phyloP scores from a whole-genome alignment of 441 rosid genomes.

The Jatropha multifida region DNA sequence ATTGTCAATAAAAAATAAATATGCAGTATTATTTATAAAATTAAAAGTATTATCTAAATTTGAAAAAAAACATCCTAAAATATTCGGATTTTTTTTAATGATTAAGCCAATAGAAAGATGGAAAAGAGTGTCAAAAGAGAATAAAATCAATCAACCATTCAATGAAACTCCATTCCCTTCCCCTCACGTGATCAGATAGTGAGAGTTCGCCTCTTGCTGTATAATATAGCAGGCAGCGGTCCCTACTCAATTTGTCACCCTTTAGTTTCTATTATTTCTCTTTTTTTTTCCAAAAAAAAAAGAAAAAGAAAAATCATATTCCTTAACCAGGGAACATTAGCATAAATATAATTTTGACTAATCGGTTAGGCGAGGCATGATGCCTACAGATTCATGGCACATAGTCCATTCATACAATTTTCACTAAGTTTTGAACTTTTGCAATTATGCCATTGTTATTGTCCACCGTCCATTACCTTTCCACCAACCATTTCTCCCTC shows the following conservation, averaged over 20 bases:
- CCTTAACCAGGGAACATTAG: too few species aligned
- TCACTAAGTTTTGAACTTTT: not conserved
- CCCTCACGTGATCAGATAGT: conserved; percentile 1
- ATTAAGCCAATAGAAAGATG: too few species aligned
- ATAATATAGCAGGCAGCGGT: not conserved
- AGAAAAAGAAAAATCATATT: not conserved
- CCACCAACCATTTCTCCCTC: conserved; percentile 15
- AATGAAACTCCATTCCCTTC: not conserved
- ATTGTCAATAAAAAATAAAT: too few species aligned
- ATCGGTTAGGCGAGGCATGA: conserved; percentile 52
- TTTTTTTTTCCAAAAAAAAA: not conserved
- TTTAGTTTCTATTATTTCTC: not conserved
- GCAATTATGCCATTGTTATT: not conserved
- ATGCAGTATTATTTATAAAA: too few species aligned
- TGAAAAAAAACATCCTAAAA: too few species aligned
- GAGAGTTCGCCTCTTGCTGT: not conserved
- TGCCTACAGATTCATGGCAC: conserved; percentile 57
- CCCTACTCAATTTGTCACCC: not conserved
- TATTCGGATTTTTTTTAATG: too few species aligned
- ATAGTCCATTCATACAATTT: conserved; percentile 29
- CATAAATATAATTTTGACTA: conserved; percentile 24
- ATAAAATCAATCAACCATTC: too few species aligned
- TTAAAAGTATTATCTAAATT: too few species aligned
- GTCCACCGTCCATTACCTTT: conserved; percentile 15
- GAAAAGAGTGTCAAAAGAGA: too few species aligned